Percentiles rank a stretch among this genome's conserved stretches.
Evolutionary conservation across 1,284 basidiomycete genomes (phyloP).

Genomic region (Tilletia walkeri): DNA sequence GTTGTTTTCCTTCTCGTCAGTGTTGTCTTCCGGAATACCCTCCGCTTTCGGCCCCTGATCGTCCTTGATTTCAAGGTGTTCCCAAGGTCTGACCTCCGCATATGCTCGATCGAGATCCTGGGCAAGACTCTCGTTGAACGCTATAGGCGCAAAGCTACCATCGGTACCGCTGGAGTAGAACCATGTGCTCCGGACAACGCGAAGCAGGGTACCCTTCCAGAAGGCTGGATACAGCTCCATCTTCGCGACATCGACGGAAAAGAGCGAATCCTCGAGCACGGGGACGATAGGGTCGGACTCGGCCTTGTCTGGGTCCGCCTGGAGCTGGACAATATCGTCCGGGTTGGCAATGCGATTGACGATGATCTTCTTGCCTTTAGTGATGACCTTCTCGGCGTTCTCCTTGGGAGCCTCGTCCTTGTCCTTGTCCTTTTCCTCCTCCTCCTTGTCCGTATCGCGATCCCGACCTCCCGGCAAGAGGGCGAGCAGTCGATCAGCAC

Average conservation of each 20-base stretch:
- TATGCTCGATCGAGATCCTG: conserved; percentile 55
- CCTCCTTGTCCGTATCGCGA: background rate
- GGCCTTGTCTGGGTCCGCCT: conserved; percentile 22
- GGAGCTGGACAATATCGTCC: conserved; percentile 18
- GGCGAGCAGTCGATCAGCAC: conserved; percentile 30
- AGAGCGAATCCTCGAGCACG: conserved; percentile 52
- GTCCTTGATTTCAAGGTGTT: conserved; percentile 27
- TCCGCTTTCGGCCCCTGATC: conserved; percentile 16
- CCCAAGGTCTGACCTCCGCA: conserved; percentile 53
- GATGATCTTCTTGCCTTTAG: conserved; percentile 24
- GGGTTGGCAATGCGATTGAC: conserved; percentile 43
- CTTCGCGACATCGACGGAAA: conserved; percentile 48
- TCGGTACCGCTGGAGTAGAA: conserved; percentile 53
- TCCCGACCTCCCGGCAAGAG: background rate
- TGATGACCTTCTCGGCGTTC: conserved; percentile 7
- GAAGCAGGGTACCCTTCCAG: conserved; percentile 55
- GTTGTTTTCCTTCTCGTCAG: conserved; percentile 28
- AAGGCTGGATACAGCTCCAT: conserved; percentile 56
- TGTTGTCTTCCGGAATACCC: background rate
- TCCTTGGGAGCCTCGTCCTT: background rate
- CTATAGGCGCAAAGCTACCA: conserved; percentile 45
- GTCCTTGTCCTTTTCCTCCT: background rate
- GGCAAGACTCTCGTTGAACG: conserved; percentile 48
- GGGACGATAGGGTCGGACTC: conserved; percentile 43
- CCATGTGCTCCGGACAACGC: conserved; percentile 54